These are phyloP conservation scores for Diplodia scrobiculata DNA, from an alignment of 2,329 filamentous ascomycete genomes.

Conservation along the genomic window DNA sequence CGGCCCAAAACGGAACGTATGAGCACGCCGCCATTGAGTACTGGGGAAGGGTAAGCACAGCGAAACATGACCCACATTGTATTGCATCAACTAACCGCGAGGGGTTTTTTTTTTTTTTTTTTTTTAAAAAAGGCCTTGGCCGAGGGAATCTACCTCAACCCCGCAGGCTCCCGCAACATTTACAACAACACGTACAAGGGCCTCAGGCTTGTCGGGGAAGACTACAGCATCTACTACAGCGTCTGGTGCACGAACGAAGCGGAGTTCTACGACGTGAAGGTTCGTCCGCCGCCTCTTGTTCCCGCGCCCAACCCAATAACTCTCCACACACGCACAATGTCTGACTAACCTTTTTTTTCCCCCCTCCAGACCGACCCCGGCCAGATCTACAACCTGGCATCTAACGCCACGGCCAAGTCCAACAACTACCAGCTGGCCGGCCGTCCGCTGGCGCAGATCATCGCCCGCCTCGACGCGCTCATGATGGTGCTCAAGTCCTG, in stretches of 20 bases:
- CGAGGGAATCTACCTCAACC: constrained; percentile 22
- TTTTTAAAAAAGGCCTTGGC: constrained; percentile 4
- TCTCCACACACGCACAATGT: neutral
- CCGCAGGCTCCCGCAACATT: constrained; percentile 1
- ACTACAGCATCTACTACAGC: constrained; percentile 65
- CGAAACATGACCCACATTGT: too few relatives aligned
- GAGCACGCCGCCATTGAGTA: constrained; percentile 49
- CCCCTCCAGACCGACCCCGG: constrained; percentile 29
- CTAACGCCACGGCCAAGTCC: constrained; percentile 39
- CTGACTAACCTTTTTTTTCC: neutral
- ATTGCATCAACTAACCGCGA: neutral
- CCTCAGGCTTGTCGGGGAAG: constrained; percentile 56
- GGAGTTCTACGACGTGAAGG: constrained; percentile 66
- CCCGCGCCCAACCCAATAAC: neutral
- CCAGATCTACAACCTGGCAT: constrained; percentile 36
- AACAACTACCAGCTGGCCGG: constrained; percentile 25
- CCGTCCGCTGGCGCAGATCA: constrained; percentile 32
- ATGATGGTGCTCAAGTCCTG: constrained; percentile 65
- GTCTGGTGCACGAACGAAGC: constrained; percentile 70
- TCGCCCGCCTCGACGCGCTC: constrained; percentile 55
- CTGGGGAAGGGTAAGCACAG: constrained; percentile 39
- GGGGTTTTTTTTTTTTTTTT: too few relatives aligned
- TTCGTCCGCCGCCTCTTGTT: constrained; percentile 36
- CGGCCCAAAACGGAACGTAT: constrained; percentile 29
- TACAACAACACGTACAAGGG: constrained; percentile 64